These are phyloP conservation scores for Colletotrichum tabaci DNA, from an alignment of 2,329 filamentous ascomycete species.

Conservation along the genomic window DNA sequence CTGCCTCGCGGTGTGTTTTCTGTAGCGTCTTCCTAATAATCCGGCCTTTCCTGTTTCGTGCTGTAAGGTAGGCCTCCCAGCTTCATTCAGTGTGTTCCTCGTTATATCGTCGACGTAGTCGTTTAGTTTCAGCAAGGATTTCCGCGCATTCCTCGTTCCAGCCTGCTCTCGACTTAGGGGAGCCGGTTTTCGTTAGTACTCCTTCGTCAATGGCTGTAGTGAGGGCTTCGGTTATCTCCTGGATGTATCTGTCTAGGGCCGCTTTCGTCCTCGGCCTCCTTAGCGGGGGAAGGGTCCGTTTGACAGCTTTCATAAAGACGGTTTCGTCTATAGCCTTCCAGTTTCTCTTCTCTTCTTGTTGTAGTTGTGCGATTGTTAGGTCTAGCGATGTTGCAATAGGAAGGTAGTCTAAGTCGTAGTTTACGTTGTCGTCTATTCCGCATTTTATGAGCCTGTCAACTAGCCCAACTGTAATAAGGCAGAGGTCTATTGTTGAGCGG, in stretches of 20 bases:
- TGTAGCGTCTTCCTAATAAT: neutral
- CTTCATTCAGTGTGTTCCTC: neutral
- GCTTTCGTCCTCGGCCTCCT: slow-evolving; percentile 10
- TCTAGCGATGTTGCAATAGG: slow-evolving; percentile 3
- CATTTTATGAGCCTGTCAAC: neutral
- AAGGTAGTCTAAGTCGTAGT: slow-evolving; percentile 7
- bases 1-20: no score
- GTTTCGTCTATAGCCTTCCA: slow-evolving; percentile 14
- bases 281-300: neutral
- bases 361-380: neutral
- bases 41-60: slow-evolving; percentile 7
- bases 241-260: slow-evolving; percentile 10
- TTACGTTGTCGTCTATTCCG: neutral
- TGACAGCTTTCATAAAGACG: neutral
- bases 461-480: neutral
- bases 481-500: neutral
- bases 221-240: neutral
- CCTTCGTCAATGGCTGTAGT: neutral
- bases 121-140: slow-evolving; percentile 4
- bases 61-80: slow-evolving; percentile 3
- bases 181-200: neutral
- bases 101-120: neutral
- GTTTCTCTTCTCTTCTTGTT: slow-evolving; percentile 3
- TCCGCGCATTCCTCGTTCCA: slow-evolving; percentile 5
- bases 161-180: neutral